phyloP scores from a whole-genome alignment of 306 rosid species.

The Morella rubra region DNA sequence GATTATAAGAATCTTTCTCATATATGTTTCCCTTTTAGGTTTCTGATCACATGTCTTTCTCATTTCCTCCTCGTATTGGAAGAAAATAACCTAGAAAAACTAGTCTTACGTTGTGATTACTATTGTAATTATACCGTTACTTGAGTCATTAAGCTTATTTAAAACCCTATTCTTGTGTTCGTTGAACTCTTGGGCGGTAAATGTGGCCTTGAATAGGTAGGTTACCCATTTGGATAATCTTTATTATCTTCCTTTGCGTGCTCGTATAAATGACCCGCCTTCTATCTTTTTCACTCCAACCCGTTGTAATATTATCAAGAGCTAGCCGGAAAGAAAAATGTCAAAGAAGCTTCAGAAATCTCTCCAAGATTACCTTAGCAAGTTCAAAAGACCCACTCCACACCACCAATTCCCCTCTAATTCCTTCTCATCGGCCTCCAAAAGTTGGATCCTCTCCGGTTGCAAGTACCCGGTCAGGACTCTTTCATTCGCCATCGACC shows the following conservation, averaged over 20 bases:
- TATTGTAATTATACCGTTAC: no score
- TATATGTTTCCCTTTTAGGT: no score
- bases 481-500: constrained; percentile 47
- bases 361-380: constrained; percentile 43
- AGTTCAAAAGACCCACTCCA: constrained; percentile 43
- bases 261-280: constrained; percentile 31
- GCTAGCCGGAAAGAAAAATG: constrained; percentile 32
- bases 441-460: constrained; percentile 46
- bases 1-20: no score
- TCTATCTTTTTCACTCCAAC: not conserved
- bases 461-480: constrained; percentile 62
- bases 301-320: constrained; percentile 2
- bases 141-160: not conserved
- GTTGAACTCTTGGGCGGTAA: not conserved
- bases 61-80: no score
- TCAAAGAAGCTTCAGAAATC: constrained; percentile 54
- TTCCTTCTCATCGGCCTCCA: constrained; percentile 40
- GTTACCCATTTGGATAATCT: not conserved
- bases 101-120: no score
- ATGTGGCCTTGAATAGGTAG: not conserved
- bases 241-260: not conserved
- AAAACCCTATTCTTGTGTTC: not conserved
- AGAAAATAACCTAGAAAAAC: no score
- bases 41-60: no score
- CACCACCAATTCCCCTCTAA: constrained; percentile 33